Base-by-base conservation (phyloP, 2,329 filamentous ascomycete species). In the Mycosphaerella sp. region DNA sequence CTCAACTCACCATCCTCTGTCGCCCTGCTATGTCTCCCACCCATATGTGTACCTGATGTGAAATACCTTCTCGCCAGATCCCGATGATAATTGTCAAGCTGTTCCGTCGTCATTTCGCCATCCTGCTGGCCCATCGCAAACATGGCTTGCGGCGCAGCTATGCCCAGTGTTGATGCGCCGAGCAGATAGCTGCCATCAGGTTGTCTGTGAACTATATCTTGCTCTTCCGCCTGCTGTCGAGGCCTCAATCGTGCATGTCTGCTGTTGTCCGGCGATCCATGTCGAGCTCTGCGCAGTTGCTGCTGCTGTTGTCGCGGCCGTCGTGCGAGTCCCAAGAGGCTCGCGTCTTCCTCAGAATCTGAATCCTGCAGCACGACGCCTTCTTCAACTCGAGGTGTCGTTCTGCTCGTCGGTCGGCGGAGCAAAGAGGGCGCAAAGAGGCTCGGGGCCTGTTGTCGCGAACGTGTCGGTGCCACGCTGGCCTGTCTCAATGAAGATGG, bases 131-230 rank as follows among this genome's bases (percentile, higher is more conserved):
- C 46, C 32, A n/a, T 11, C 26, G 40, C 49, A 42, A 57, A 58
- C 39, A 58, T 56, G 7, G 50, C 32, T 34, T 45, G 29, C 21
- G 50, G 38, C 14, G 50, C 49, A 43, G 48, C 38, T 12, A 40
- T 43, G 3, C 53, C 53, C 26, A 51, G 36, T 34, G 50, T 43
- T n/a, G 50, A 36, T 6, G 53, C 56, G 21, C 53, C 62, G 10
- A 65, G 55, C 40, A 67, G 51, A 43, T 60, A 65, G 8, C 52
- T 60, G 4, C 65, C 65, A 47, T 65, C 60, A 11, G 62, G 41
- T 45, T 62, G 63, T 54, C 65, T 44, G 42, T 64, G 64, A 31
- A 67, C 64, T 26, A 67, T 60, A 4, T 66, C 64, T 45, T 49
- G 40, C 39, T 63, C 59, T 47, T 61, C 62, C 21, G 38, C 53